Evolutionary conservation across 768 basidiomycete genomes (phyloP).

Genomic region (Terana coerulea): DNA sequence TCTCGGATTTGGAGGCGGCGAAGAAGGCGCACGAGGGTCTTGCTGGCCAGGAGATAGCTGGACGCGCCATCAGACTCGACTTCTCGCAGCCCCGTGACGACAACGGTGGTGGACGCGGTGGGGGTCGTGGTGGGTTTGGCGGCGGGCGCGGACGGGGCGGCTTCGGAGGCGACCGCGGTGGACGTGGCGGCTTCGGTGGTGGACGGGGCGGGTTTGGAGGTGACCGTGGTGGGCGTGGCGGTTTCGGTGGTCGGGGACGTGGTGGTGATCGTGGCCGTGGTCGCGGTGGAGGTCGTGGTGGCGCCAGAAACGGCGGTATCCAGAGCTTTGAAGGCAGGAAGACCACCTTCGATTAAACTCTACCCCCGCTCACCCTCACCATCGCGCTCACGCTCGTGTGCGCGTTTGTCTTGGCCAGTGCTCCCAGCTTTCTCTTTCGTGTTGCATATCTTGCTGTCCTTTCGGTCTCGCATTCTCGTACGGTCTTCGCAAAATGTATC

Average conservation of each 20-base stretch:
- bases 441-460: neutral
- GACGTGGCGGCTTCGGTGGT: conserved; percentile 41
- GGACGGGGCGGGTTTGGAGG: conserved; percentile 8
- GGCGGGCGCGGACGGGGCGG: conserved; percentile 31
- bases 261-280: conserved; percentile 41
- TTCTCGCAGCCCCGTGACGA: conserved; percentile 79
- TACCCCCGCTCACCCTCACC: no score
- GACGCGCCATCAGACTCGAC: conserved; percentile 79
- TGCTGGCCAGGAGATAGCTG: conserved; percentile 73
- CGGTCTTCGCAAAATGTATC: conserved; percentile 2
- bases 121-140: conserved; percentile 27
- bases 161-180: conserved; percentile 43
- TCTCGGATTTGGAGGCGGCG: conserved; percentile 74
- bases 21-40: conserved; percentile 73
- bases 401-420: no score
- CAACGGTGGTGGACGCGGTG: conserved; percentile 46
- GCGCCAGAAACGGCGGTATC: conserved; percentile 61
- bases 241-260: conserved; percentile 35
- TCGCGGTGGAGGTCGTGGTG: conserved; percentile 39
- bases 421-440: neutral
- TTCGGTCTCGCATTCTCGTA: neutral
- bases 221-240: conserved; percentile 6
- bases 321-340: conserved; percentile 64
- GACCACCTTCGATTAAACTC: conserved; percentile 48
- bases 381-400: no score